Base-by-base conservation (phyloP, 495 filamentous ascomycete species). In the Aspergillus steynii region DNA sequence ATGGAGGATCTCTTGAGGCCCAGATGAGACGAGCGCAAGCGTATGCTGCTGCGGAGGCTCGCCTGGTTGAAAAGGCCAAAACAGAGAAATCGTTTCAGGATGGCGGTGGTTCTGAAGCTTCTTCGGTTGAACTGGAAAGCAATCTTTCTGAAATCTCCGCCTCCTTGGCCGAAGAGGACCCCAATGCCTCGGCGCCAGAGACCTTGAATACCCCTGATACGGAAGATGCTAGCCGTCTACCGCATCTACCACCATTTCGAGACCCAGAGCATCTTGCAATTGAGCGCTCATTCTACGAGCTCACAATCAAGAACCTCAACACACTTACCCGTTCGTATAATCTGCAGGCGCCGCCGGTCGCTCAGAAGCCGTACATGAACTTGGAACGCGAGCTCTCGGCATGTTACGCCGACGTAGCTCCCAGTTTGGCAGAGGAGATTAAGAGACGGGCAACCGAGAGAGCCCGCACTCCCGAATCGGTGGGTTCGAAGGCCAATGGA, bases 341-440 rank as follows among this genome's bases (percentile, higher is more conserved):
- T 62, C 85, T 99, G 0, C 91, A 95, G 85, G 95, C 95, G 0
- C 95, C 95, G 0, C 86, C 90, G 32, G 83, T 96, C 0, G 94
- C 93, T 12, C 95, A 94, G 71, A 98, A 98, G 74, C 91, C 95
- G 1, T 98, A 98, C 66, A 90, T 92, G 70, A 87, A 80, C 28
- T 84, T 98, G 2, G 87, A 91, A 29, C 87, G 95, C 42, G 95
- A 99, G 70, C 77, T 99, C 10, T 82, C 80, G 27, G 80, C 82
- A 8, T 96, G 92, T 67, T 99, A 86, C 69, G 88, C 90, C 0
- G 93, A 96, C 56, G 86, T 96, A 3, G 95, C 95, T 1, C 92
- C 92, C 0, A 72, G 77, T 55, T 71, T 99, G 0, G 83, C 91
- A 0, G 78, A 81, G 8, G 86, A 86, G 58, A 96, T 98, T 53